Evolutionary conservation across 768 basidiomycete genomes (phyloP), one percentile per base, ranked within the genome.

Genomic region (Agaricus subrufescens): DNA sequence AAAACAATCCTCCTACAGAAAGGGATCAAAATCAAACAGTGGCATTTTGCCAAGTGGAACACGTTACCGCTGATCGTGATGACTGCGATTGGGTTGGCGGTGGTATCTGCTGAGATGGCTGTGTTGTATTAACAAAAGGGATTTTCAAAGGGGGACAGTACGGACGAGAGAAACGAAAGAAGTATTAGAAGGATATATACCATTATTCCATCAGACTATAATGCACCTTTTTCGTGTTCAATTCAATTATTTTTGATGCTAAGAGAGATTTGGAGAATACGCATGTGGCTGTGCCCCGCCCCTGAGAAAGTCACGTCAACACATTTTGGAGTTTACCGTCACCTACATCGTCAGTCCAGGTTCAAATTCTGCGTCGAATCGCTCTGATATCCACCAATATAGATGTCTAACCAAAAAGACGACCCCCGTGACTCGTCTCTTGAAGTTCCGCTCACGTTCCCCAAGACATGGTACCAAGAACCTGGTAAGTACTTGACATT

Each of bases 31-130:
- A 78, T 97, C 15, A 75, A 62, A 29, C 84, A 84, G 61, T 53
- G 63, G 56, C 75, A 81, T 34, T 97, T 97, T 71, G 84, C 87
- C 0, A 71, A 73, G 54, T 85, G 90, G 82, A 94, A 94, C 64
- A 57, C 76, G 2, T 58, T 88, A 4, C 87, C 89, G 0, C 65
- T 93, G 51, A 54, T 84, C 11, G 73, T 78, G 3, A 86, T 91
- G 73, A 88, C 87, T 19, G 74, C 72, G 7, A 81, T 83, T 3
- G 89, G 85, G 6, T 75, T 89, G 29, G 82, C 75, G 1, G 77
- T 94, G 5, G 85, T 95, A 1, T 84, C 83, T 15, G 85, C 85
- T 1, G 89, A 94, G 72, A 87, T 93, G 77, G 77, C 80, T 0
- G 77, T 87, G 15, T 57, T 84, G 15, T 63, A 58, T 43, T 54